Evolutionary conservation across 768 basidiomycete species (phyloP).

Genomic region (Paxillus ammoniavirescens): DNA sequence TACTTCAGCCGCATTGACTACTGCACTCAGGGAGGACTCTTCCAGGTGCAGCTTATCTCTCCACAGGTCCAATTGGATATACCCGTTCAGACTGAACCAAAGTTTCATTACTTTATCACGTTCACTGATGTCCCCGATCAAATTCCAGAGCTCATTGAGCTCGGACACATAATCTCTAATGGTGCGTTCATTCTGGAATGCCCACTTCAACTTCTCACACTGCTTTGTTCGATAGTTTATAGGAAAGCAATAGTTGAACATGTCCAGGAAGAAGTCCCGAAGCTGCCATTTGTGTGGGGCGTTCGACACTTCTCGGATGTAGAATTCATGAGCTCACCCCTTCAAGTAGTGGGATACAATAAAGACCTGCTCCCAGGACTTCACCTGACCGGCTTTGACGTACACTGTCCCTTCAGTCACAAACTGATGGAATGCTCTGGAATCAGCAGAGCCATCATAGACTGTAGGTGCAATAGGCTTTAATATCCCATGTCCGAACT

Average conservation of each 20-base stretch:
- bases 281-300: conserved; percentile 7
- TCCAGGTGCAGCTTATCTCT: background rate
- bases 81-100: conserved; percentile 30
- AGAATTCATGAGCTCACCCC: too few relatives aligned
- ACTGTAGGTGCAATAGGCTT: conserved; percentile 11
- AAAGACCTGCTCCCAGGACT: too few relatives aligned
- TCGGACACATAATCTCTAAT: too few relatives aligned
- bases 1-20: too few relatives aligned
- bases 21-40: too few relatives aligned
- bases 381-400: too few relatives aligned
- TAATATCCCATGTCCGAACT: conserved; percentile 15
- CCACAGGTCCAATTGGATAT: conserved; percentile 32
- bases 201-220: conserved; percentile 21
- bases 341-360: too few relatives aligned
- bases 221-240: conserved; percentile 27
- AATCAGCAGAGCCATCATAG: conserved; percentile 13
- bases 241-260: conserved; percentile 37
- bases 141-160: too few relatives aligned
- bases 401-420: conserved; percentile 14
- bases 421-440: conserved; percentile 10
- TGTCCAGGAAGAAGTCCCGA: conserved; percentile 28
- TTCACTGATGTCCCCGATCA: too few relatives aligned
- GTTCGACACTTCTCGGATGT: conserved; percentile 18
- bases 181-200: too few relatives aligned
- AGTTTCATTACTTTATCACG: conserved; percentile 31